Evolutionary conservation across 2,329 filamentous ascomycete genomes (phyloP), one percentile per base, ranked within the genome.

Genomic region (Sporothrix schenckii): DNA sequence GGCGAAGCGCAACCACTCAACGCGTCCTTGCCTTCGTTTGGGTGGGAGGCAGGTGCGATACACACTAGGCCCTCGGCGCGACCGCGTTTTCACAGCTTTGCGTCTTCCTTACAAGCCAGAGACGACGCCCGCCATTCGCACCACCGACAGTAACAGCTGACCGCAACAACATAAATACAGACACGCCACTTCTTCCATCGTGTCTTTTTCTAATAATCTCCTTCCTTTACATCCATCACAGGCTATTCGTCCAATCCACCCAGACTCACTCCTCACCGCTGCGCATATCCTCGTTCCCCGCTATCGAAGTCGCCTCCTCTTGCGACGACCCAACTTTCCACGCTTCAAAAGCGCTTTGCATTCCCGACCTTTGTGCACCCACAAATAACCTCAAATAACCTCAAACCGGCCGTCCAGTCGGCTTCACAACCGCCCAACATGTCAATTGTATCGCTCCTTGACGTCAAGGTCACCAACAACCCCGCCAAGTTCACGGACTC

Each of bases 391-490:
- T 66, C 39, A 21, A n/a, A 16, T 21, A 3, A 16, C 10, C 47
- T 66, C 39, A 21, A n/a, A 16, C 30, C 54, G 4, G 9, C 24
- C n/a, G 49, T 14, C 6, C 47, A 27, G 6, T 14, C 68, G 24
- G 47, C 41, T 16, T 47, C 16, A 39, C 19, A 52, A 60, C 34
- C 30, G 49, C 58, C 70, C 83, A 87, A 79, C 75, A 97, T 97
- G 95, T 97, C 95, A 79, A 92, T 97, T 79, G 94, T 99, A 74
- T 97, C 94, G 76, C 89, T 99, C 72, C 88, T 99, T 75, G 94
- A 94, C 78, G 95, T 99, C 77, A 92, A 95, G 81, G 92, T 99
- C 76, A 86, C 93, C 80, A 98, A 99, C 88, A 99, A 99, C 84
- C 95, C 95, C 78, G 94, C 95, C 77, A 89, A 91, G 76, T 98